phyloP scores from a whole-genome alignment of 2,329 filamentous ascomycete species.

The Fusarium incarnatum region DNA sequence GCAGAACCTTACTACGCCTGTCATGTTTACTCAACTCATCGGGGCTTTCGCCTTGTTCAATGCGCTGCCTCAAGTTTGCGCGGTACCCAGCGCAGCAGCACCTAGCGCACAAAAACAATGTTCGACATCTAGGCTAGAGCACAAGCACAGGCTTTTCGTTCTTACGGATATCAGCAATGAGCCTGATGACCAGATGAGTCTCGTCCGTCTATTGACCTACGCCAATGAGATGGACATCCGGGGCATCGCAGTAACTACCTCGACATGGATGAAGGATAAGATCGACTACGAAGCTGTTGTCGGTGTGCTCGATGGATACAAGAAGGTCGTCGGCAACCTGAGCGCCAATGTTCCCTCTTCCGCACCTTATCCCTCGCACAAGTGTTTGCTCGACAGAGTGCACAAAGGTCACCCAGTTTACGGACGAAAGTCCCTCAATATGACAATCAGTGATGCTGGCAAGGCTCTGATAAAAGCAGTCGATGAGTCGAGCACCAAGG shows the following conservation, averaged over 20 bases:
- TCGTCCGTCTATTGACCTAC: constrained; percentile 58
- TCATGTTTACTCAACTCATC: constrained; percentile 14
- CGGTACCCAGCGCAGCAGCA: background rate
- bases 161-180: constrained; percentile 60
- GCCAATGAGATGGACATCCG: constrained; percentile 58
- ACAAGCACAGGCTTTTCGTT: constrained; percentile 53
- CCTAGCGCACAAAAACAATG: constrained; percentile 1
- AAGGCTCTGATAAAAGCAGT: constrained; percentile 54
- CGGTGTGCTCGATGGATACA: constrained; percentile 33
- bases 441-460: constrained; percentile 50
- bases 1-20: background rate
- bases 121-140: background rate
- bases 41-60: constrained; percentile 18
- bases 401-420: constrained; percentile 34
- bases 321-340: constrained; percentile 47
- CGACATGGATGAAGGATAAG: constrained; percentile 55
- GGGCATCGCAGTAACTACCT: constrained; percentile 58
- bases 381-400: background rate
- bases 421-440: constrained; percentile 35
- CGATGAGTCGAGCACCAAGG: background rate
- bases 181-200: constrained; percentile 58
- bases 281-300: constrained; percentile 48
- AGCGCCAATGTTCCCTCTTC: constrained; percentile 7
- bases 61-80: background rate
- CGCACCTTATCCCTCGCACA: background rate